Conservation (phyloP, 202 grass and related monocot genomes). For the Bolboschoenoplectus hybrid region DNA sequence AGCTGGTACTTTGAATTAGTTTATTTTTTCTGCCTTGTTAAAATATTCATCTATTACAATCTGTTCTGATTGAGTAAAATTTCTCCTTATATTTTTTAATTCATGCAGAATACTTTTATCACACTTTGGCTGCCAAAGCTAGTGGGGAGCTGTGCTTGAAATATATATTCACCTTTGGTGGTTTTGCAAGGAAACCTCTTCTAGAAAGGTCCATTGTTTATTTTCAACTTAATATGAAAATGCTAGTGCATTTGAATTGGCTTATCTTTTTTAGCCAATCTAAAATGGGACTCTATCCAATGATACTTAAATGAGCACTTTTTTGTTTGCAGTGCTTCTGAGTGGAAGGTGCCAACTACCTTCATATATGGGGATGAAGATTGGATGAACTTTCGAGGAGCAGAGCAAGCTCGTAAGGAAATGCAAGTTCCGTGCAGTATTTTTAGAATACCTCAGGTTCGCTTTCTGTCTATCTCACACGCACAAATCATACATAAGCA, state of each 20-base stretch:
- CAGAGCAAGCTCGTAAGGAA: constrained; percentile 44
- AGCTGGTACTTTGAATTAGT: constrained; percentile 41
- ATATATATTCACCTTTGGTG: constrained; percentile 62
- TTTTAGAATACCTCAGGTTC: constrained; percentile 49
- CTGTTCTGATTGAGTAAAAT: neutral
- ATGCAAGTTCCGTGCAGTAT: constrained; percentile 54
- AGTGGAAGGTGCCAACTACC: constrained; percentile 57
- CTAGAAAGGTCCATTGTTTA: constrained; percentile 47
- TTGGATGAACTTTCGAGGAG: constrained; percentile 54
- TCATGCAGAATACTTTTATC: constrained; percentile 51
- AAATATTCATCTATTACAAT: neutral
- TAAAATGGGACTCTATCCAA: neutral
- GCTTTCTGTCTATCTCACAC: neutral
- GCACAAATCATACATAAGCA: neutral
- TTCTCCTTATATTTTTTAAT: neutral
- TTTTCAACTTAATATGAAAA: constrained; percentile 19
- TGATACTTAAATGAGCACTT: neutral
- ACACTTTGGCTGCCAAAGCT: constrained; percentile 57
- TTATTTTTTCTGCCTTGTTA: constrained; percentile 26
- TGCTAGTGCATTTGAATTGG: neutral
- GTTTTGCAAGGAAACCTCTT: constrained; percentile 60
- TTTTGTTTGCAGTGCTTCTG: constrained; percentile 48
- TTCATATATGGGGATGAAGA: constrained; percentile 51
- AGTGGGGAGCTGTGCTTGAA: constrained; percentile 63
- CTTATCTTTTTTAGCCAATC: neutral